Conservation (phyloP, 768 basidiomycete genomes). For the Trametes coccinea region DNA sequence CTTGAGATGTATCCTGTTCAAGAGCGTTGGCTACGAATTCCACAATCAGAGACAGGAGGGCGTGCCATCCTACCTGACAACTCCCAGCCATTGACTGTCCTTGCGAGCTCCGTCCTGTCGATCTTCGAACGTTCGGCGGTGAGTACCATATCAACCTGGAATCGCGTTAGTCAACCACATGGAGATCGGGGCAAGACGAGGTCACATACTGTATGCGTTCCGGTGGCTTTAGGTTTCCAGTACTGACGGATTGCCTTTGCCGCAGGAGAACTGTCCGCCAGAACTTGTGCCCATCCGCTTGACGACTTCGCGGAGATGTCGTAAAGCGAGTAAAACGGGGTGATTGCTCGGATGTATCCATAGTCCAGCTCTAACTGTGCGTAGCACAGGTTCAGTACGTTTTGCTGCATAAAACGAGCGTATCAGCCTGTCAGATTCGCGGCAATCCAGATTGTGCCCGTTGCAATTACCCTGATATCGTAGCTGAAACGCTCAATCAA, state of each 20-base stretch:
- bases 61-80: constrained; percentile 30
- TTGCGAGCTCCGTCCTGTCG: constrained; percentile 36
- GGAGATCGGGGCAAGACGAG: not conserved
- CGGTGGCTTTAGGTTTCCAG: constrained; percentile 32
- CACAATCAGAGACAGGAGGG: too few species aligned
- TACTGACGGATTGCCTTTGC: constrained; percentile 35
- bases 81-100: constrained; percentile 43
- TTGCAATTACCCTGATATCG: constrained; percentile 40
- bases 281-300: constrained; percentile 32
- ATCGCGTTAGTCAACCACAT: not conserved
- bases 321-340: constrained; percentile 47
- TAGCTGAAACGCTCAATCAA: constrained; percentile 28
- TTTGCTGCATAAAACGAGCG: constrained; percentile 30
- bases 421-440: not conserved
- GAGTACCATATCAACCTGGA: constrained; percentile 39
- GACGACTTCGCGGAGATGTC: constrained; percentile 35
- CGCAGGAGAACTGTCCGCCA: constrained; percentile 33
- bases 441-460: not conserved
- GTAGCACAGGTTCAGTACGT: constrained; percentile 45
- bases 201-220: constrained; percentile 25
- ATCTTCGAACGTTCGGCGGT: constrained; percentile 31
- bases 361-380: constrained; percentile 51
- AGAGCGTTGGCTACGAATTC: not conserved
- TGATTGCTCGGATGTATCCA: constrained; percentile 44
- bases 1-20: constrained; percentile 32